These are phyloP conservation scores for Colletotrichum orchidophilum DNA, from an alignment of 2,329 filamentous ascomycete species.

Conservation along the genomic window DNA sequence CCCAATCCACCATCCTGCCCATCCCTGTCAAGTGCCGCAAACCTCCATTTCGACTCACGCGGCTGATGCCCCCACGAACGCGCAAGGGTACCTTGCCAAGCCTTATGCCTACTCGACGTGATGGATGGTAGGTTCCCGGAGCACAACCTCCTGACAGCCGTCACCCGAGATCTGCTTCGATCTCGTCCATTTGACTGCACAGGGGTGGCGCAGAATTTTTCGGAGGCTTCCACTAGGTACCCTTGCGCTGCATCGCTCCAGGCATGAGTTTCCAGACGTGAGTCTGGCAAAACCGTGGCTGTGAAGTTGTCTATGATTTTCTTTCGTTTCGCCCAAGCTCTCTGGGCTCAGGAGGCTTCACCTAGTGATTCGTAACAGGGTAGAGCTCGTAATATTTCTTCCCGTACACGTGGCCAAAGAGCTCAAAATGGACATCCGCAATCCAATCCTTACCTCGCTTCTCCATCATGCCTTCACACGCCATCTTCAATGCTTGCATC, in stretches of 20 bases:
- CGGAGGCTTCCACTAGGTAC: neutral
- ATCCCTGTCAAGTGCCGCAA: neutral
- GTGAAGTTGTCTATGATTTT: neutral
- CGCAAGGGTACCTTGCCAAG: neutral
- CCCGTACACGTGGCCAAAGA: neutral
- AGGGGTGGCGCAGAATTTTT: neutral
- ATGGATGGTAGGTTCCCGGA: neutral
- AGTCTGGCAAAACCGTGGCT: neutral
- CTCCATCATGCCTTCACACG: neutral
- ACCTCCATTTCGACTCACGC: neutral
- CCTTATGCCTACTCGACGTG: neutral
- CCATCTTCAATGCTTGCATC: neutral
- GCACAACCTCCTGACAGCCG: neutral
- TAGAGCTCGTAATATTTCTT: no score
- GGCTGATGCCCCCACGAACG: neutral
- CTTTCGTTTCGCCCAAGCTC: neutral
- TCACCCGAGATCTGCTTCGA: neutral
- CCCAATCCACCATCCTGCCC: neutral
- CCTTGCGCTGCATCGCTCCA: neutral
- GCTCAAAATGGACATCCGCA: neutral
- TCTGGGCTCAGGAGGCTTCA: neutral
- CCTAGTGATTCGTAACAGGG: neutral
- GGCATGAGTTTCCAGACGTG: no score
- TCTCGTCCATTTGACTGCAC: neutral
- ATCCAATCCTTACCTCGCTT: neutral